phyloP scores from a whole-genome alignment of 352 stramenopile species.

The Globisporangium acanthophoron region DNA sequence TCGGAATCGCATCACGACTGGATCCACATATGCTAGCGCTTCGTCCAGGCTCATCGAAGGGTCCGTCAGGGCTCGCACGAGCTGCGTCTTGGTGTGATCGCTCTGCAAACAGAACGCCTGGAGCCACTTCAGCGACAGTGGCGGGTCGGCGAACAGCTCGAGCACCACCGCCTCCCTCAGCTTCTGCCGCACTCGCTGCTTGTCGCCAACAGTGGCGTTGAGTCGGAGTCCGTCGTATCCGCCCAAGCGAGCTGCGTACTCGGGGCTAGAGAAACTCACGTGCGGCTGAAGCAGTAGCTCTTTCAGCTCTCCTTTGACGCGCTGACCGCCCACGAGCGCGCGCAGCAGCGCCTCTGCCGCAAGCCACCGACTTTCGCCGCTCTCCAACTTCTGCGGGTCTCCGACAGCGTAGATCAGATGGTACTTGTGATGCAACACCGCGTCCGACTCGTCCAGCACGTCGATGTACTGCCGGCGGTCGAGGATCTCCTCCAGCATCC shows the following conservation, averaged over 20 bases:
- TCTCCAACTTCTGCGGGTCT: constrained; percentile 30
- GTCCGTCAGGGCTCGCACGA: constrained; percentile 37
- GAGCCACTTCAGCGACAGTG: constrained; percentile 71
- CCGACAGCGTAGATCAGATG: constrained; percentile 88
- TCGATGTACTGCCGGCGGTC: constrained; percentile 53
- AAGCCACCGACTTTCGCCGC: constrained; percentile 44
- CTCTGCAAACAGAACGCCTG: constrained; percentile 14
- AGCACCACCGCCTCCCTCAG: constrained; percentile 44
- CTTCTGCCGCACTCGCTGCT: constrained; percentile 9
- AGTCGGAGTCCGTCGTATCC: constrained; percentile 41
- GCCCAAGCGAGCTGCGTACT: constrained; percentile 31
- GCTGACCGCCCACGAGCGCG: constrained; percentile 9
- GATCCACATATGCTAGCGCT: constrained; percentile 11
- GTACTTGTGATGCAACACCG: constrained; percentile 82
- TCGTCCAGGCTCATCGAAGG: constrained; percentile 19
- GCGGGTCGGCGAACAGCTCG: constrained; percentile 51
- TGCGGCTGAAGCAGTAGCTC: constrained; percentile 37
- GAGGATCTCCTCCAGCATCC: constrained; percentile 37
- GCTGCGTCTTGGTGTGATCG: constrained; percentile 4
- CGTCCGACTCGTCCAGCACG: constrained; percentile 87
- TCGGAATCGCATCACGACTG: constrained; percentile 19
- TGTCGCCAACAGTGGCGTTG: constrained; percentile 17
- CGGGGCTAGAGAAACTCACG: constrained; percentile 22
- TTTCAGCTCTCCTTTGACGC: constrained; percentile 11
- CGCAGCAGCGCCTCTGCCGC: constrained; percentile 45